These are phyloP conservation scores for Schwanniomyces pseudopolymorphus DNA, from an alignment of 805 yeast genomes.

Conservation along the genomic window DNA sequence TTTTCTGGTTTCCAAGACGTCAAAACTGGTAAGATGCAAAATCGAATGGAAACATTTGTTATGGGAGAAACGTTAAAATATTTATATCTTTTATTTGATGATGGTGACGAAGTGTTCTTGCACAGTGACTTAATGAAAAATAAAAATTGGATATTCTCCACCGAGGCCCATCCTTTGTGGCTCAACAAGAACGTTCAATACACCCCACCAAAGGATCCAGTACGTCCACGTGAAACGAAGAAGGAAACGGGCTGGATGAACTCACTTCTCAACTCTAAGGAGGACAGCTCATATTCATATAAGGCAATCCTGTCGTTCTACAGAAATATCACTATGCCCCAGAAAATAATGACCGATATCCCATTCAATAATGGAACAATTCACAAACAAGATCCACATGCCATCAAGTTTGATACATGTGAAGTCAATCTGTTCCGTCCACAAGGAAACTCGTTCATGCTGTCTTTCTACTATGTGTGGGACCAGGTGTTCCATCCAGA, in stretches of 20 bases:
- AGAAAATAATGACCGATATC: constrained; percentile 6
- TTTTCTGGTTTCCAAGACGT: constrained; percentile 75
- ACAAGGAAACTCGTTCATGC: constrained; percentile 14
- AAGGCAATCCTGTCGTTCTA: constrained; percentile 4
- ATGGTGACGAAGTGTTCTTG: constrained; percentile 46
- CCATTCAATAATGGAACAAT: constrained; percentile 9
- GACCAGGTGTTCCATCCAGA: constrained; percentile 48
- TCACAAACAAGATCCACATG: constrained; percentile 16
- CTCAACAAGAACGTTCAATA: constrained; percentile 30
- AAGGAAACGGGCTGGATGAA: not conserved
- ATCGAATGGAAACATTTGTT: constrained; percentile 91
- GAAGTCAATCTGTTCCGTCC: constrained; percentile 26
- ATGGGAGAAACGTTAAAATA: constrained; percentile 86
- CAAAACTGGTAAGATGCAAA: constrained; percentile 58
- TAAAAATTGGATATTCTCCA: constrained; percentile 65
- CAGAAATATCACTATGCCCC: constrained; percentile 17
- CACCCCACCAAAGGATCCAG: not conserved
- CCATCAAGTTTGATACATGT: constrained; percentile 22
- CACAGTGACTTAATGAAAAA: constrained; percentile 28
- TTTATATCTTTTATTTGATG: constrained; percentile 76
- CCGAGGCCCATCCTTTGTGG: constrained; percentile 95
- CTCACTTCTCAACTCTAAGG: not conserved
- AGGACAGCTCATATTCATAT: not conserved
- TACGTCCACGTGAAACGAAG: not conserved
- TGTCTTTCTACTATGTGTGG: constrained; percentile 40